Evolutionary conservation across 2,329 filamentous ascomycete genomes (phyloP).

Genomic region (Colletotrichum sansevieriae): DNA sequence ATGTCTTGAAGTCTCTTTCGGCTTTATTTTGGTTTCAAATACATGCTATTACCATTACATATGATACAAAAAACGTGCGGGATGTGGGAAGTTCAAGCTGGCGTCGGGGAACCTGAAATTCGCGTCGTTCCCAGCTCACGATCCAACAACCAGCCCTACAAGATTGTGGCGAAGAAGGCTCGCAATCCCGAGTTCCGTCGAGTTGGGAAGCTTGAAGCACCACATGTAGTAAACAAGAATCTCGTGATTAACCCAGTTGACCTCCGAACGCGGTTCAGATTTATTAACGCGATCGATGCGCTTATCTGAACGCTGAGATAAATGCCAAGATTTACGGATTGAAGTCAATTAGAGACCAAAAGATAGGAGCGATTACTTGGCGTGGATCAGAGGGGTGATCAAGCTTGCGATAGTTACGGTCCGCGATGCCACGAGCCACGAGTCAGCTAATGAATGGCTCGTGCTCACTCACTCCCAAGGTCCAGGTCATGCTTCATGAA

Average conservation of each 20-base stretch:
- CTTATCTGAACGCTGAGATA: constrained; percentile 22
- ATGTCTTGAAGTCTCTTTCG: too few relatives aligned
- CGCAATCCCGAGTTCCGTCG: constrained; percentile 4
- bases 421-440: constrained; percentile 5
- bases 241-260: not conserved
- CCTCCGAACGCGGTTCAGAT: constrained; percentile 18
- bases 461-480: not conserved
- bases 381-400: constrained; percentile 24
- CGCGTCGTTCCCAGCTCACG: not conserved
- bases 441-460: not conserved
- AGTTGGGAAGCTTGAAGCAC: constrained; percentile 5
- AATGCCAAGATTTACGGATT: constrained; percentile 27
- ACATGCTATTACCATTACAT: too few relatives aligned
- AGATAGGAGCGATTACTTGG: constrained; percentile 19
- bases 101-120: not conserved
- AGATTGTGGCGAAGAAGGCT: constrained; percentile 4
- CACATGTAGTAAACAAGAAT: not conserved
- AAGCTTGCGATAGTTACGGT: constrained; percentile 20
- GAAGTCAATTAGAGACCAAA: constrained; percentile 3
- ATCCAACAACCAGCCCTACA: constrained; percentile 12
- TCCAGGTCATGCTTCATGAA: not conserved
- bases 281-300: not conserved
- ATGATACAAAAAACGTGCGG: not conserved
- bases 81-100: constrained; percentile 2
- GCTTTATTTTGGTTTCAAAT: too few relatives aligned